Evolutionary conservation across 495 filamentous ascomycete genomes (phyloP), one percentile per base, ranked within the genome.

Genomic region (Opeltia flavorubescens): DNA sequence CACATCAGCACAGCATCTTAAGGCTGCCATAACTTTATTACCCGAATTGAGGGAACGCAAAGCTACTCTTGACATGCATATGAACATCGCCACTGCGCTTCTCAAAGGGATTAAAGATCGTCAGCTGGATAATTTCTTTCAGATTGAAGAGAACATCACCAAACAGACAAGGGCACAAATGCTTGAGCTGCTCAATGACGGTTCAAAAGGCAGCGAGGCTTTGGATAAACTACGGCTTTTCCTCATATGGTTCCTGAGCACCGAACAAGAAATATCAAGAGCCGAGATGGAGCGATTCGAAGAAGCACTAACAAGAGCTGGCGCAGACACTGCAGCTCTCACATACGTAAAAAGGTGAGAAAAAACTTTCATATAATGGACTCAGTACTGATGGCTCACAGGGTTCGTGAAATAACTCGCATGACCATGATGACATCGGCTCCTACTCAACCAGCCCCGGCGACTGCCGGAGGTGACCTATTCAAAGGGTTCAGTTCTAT

Each of bases 401-500:
- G 89, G 60, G 89, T 99, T 21, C 87, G 89, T 34, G 85, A 93
- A 52, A 83, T 94, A 44, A 96, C 91, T 9, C 87, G 89, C 30
- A 96, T 96, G 91, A 95, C 93, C 15, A 95, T 96, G 81, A 86
- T 99, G 71, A 86, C 89, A 4, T 89, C 89, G 5, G 80, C 77
- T 12, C 78, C 89, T 3, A 72, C 79, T 1, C 75, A 84, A 49
- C 75, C 76, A 13, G 63, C 78, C 27, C 73, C 72, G 52, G 73
- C 78, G 44, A 80, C 84, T 4, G 76, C 81, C 2, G 75, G 79
- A 34, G 66, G 56, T 23, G 78, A 85, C 46, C 70, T 99, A 20
- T 94, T 96, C 71, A 77, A 81, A 27, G 86, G 87, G 9, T 95
- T 96, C 65, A 84, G 77, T 28, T 81, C 80, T 47, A 84, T 96